Evolutionary conservation across 345 rosid species (phyloP).

Genomic region (Cardiospermum halicacabum): DNA sequence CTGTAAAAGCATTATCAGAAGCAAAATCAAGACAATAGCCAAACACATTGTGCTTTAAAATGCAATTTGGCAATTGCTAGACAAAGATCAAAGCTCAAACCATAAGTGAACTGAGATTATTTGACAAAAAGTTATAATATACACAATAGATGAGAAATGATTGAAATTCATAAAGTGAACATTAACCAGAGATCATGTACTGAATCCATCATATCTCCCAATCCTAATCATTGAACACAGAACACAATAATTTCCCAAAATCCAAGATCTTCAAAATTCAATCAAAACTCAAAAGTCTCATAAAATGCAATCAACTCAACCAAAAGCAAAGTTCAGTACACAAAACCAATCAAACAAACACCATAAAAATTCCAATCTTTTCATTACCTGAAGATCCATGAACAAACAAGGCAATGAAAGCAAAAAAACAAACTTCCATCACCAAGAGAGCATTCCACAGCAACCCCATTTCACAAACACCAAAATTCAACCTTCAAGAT

Average conservation of each 20-base stretch:
- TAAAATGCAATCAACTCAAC: not conserved
- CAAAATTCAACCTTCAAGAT: slow-evolving; percentile 18
- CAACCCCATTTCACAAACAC: slow-evolving; percentile 31
- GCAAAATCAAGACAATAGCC: not conserved
- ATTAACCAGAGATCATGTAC: not conserved
- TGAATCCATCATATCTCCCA: not conserved
- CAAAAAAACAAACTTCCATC: slow-evolving; percentile 21
- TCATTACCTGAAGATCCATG: slow-evolving; percentile 60
- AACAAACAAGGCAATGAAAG: slow-evolving; percentile 24
- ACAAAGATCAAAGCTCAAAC: not conserved
- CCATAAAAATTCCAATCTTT: slow-evolving; percentile 1
- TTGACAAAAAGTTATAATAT: not conserved
- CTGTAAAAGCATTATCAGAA: slow-evolving; percentile 6
- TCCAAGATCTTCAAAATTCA: slow-evolving; percentile 21
- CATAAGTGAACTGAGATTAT: not conserved
- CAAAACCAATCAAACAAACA: slow-evolving; percentile 9
- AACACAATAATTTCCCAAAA: not conserved
- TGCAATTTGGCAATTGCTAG: not conserved
- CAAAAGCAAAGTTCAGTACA: too few species aligned
- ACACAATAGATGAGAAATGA: not conserved
- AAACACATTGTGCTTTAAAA: not conserved
- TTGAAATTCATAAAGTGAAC: not conserved
- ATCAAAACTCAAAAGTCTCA: slow-evolving; percentile 1
- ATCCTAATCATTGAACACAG: not conserved
- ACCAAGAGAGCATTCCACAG: slow-evolving; percentile 27